Evolutionary conservation across 1,284 basidiomycete genomes (phyloP), one percentile per base, ranked within the genome.

Genomic region (Xanthoconium separans): DNA sequence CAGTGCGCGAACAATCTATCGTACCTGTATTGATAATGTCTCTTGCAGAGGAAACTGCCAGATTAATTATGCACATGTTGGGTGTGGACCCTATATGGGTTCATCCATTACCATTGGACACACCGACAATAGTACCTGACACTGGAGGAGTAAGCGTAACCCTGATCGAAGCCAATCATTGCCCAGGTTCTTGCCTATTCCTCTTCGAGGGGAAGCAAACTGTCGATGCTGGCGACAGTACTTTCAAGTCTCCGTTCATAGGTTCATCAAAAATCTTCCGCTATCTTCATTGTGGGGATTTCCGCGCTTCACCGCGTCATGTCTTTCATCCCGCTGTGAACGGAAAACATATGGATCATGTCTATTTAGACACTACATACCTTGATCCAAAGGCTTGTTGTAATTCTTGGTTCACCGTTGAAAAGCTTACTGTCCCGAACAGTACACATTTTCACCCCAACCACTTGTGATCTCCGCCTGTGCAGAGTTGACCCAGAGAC

Each of bases 321-420:
- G 81, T 91, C 10, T 63, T 87, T 8, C 95, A 98, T 69, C 91
- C 93, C 0, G 82, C 84, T 0, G 78, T 97, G 47, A 84, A 83
- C 52, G 86, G 85, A 31, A 94, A 90, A 62, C 76, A 75, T 46
- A 81, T 99, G 13, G 94, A 98, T 65, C 83, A 87, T 49, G 83
- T 95, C 47, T 99, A 99, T 69, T 80, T 99, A 27, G 97, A 99
- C 70, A 98, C 96, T 8, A 99, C 97, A 0, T 99, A 99, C 70
- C 79, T 98, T 39, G 90, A 97, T 64, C 91, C 95, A 0, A 90
- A 87, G 76, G 89, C 87, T 56, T 31, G 74, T 53, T 13, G 9
- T 36, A 2, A 33, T 24, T 13, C 3, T 22, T 43, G 31, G 30
- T 43, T 43, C 16, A 9, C 30, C 40, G 10, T 40, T 18, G 15